Evolutionary conservation across 768 basidiomycete species (phyloP).

Genomic region (Auricularia heimuer): DNA sequence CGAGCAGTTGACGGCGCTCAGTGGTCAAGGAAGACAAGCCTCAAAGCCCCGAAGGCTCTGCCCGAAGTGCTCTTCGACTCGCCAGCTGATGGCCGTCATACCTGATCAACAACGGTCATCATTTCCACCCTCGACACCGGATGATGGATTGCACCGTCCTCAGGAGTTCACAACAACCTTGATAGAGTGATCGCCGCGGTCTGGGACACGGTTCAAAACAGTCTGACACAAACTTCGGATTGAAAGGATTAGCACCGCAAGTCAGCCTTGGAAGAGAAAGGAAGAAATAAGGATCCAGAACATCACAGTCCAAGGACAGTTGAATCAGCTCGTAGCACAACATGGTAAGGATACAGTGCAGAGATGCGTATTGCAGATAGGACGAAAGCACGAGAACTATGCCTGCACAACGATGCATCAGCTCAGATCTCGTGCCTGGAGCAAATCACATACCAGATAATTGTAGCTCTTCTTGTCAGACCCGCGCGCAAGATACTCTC

Average conservation of each 20-base stretch:
- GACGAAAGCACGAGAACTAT: slow-evolving; percentile 1
- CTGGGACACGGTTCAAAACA: no score
- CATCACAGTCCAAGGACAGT: background rate
- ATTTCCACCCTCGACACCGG: background rate
- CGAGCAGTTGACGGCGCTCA: background rate
- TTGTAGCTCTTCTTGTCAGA: slow-evolving; percentile 83
- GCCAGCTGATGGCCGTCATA: background rate
- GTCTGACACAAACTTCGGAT: no score
- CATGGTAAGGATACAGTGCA: background rate
- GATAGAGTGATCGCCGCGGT: no score
- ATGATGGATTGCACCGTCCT: background rate
- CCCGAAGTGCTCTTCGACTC: background rate
- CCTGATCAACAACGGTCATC: background rate
- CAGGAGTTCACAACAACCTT: background rate
- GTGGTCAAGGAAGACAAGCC: background rate
- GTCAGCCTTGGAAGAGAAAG: background rate
- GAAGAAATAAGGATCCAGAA: background rate
- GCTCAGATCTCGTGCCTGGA: background rate
- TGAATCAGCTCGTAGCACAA: background rate
- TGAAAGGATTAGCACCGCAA: no score
- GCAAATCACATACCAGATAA: slow-evolving; percentile 41
- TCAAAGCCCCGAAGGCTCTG: background rate
- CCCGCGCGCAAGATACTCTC: slow-evolving; percentile 89
- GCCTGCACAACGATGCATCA: background rate
- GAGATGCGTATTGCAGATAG: background rate